Evolutionary conservation across 805 yeast species (phyloP).

Genomic region (Candida tibetensis): DNA sequence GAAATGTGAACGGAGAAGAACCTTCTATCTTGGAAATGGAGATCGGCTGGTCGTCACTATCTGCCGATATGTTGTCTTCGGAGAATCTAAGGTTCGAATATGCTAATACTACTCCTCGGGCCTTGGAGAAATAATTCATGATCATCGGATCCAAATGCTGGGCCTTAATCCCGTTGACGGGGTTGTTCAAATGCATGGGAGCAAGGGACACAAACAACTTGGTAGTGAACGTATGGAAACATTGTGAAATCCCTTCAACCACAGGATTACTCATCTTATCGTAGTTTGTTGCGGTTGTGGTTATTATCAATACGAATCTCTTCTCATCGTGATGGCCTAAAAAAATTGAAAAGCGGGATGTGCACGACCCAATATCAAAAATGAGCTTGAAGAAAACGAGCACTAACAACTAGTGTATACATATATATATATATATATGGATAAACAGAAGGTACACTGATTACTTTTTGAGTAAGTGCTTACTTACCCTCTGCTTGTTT

Average conservation of each 20-base stretch:
- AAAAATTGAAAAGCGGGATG: not conserved
- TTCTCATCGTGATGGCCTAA: not conserved
- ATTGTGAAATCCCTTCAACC: slow-evolving; percentile 54
- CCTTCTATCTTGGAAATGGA: slow-evolving; percentile 65
- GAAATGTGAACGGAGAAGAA: slow-evolving; percentile 82
- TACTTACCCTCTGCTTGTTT: too few species aligned
- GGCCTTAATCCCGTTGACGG: slow-evolving; percentile 73
- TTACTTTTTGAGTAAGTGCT: too few species aligned
- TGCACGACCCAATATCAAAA: not conserved
- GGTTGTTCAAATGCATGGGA: slow-evolving; percentile 68
- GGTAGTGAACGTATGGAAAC: slow-evolving; percentile 62
- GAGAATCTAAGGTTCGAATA: slow-evolving; percentile 63
- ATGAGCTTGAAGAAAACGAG: too few species aligned
- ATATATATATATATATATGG: too few species aligned
- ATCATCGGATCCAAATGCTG: slow-evolving; percentile 90
- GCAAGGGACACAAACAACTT: slow-evolving; percentile 82
- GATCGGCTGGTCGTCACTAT: slow-evolving; percentile 37
- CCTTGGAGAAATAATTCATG: slow-evolving; percentile 73
- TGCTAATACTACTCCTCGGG: slow-evolving; percentile 81
- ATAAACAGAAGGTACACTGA: too few species aligned
- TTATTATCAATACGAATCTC: not conserved
- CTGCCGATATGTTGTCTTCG: slow-evolving; percentile 38
- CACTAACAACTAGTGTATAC: too few species aligned
- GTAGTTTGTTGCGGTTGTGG: not conserved
- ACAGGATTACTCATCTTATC: slow-evolving; percentile 5